Base-by-base conservation (phyloP, 2,329 filamentous ascomycete species). In the Fusarium sp. region DNA sequence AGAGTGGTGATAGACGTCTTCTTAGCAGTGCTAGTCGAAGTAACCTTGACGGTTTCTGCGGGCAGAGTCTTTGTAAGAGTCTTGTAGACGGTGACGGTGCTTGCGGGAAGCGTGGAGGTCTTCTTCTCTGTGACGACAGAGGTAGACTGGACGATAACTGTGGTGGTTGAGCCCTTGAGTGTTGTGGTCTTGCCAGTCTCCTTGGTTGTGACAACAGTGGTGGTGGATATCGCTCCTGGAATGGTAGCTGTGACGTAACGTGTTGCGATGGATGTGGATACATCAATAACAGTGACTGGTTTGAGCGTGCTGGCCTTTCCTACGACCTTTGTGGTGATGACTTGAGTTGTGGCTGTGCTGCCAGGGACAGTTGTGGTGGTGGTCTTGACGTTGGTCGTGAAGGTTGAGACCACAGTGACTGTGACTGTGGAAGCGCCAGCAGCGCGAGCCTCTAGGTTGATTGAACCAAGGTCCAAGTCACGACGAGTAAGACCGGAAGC, bases 111-210 rank as follows among this genome's bases (percentile, higher is more conserved):
- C 2, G 66, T 69, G 7, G 55, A 57, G 0, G 72, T 74, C 23
- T 61, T 52, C 30, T 61, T 69, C 4, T 61, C 40, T 0, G 68
- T 71, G 10, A 66, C 56, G 2, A 66, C 62, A 0, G 65, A 65
- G 17, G 64, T 63, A 3, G 68, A 67, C 2, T 63, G 51, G 6
- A 66, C 45, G 4, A 67, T 51, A 0, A 62, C 21, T 2, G 69
- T 71, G 6, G 51, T 57, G 11, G 67, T 72, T 4, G 43, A 48
- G 4, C 67, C 58, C 39, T 72, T 72, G 17, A 72, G 62, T 3
- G 69, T 72, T 15, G 62, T 63, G 5, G 60, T 71, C 49, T 72
- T 72, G 28, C 69, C 69, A 3, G 57, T 56, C 6, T 67, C 67
- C 43, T 67, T 56, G 14, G 67, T 72, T 4, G 49, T 53, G 7